Base-by-base conservation (phyloP, 805 yeast genomes). In the Cyberlindnera sargentensis region DNA sequence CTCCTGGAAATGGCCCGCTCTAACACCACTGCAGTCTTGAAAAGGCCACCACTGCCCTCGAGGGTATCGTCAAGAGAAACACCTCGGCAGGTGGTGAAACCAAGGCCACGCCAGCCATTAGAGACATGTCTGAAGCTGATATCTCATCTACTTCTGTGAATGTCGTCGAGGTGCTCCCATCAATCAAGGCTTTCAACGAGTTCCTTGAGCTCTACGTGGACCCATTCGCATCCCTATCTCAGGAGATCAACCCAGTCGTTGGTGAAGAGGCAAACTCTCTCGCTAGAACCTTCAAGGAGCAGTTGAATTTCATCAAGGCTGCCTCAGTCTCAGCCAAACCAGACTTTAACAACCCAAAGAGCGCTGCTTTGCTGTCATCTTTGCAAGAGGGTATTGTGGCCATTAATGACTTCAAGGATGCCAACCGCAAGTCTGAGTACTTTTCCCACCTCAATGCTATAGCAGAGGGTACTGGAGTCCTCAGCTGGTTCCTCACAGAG, bases 401-500 rank as follows among this genome's bases (percentile, higher is more conserved):
- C 40, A 78, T 87, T 50, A 73, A 72, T 46, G 75, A 73, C 24
- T 55, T 84, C 53, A 85, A 91, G 54, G 97, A 93, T 51, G 68
- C 70, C 35, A 84, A 86, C 62, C 79, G 96, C 52, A 70, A 72
- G 39, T 82, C 86, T 26, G 73, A 76, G 49, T 72, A 67, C 51
- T 74, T 72, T 60, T 78, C 85, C 56, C 86, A 85, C 59, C 72
- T 93, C 63, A 87, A 83, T 54, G 76, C 97, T 2, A 73, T 93
- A 35, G 77, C 89, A 26, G 98, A 93, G 60, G 97, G 96, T 40
- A 78, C 84, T 8, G 89, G 96, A 8, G 87, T 85, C 6, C 70
- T 90, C 42, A 95, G 95, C 25, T 93, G 99, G 99, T 75, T 91
- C 48, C 78, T 86, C 20, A 75, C 77, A 5, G 77, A 73, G 4